Base-by-base conservation (phyloP, 2,329 filamentous ascomycete genomes). In the Sphaerulina populicola region DNA sequence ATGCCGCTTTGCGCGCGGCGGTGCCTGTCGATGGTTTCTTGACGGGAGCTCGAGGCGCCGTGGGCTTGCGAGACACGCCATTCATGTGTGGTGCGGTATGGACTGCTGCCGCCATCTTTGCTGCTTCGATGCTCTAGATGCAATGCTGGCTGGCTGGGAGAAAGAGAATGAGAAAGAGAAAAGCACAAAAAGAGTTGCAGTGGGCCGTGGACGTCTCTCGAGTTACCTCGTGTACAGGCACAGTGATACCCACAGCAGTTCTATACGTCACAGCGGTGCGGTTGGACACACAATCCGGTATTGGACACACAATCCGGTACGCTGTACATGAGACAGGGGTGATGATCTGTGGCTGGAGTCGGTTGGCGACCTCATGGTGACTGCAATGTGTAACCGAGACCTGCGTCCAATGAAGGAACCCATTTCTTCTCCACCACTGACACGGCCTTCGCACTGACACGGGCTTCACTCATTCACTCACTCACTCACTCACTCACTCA, bases 1-100 rank as follows among this genome's bases (percentile, higher is more conserved):
- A 68, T 6, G 63, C 60, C 2, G 66, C 65, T 51, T 68, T 69
- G 15, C 54, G 56, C n/a, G 56, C 54, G 58, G 59, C 41, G 1
- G 35, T 44, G 11, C 39, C 31, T 12, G 48, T 29, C 27, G 48
- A 23, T 11, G 41, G 31, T 45, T 60, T 60, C 21, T 37, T 49
- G 6, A 49, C 57, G 47, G 18, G 59, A 44, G 57, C 57, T 39
- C 51, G 40, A 38, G 50, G 55, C 40, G 62, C 60, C 12, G 57
- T 41, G 12, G 56, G 57, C 47, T 57, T 61, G 45, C 59, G 60
- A 23, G 61, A 49, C 21, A 59, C 54, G 50, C 62, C 62, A 47
- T 64, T 66, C 38, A 53, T 45, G 27, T 60, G 60, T 6, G 53
- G 48, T 1, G 51, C 36, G 11, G 53, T 49, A 31, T 57, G 57